Percentiles rank a stretch among this genome's conserved stretches.
These are phyloP conservation scores for Chlamydomonas applanata DNA, from an alignment of 139 green algal genomes.

Conservation along the genomic window DNA sequence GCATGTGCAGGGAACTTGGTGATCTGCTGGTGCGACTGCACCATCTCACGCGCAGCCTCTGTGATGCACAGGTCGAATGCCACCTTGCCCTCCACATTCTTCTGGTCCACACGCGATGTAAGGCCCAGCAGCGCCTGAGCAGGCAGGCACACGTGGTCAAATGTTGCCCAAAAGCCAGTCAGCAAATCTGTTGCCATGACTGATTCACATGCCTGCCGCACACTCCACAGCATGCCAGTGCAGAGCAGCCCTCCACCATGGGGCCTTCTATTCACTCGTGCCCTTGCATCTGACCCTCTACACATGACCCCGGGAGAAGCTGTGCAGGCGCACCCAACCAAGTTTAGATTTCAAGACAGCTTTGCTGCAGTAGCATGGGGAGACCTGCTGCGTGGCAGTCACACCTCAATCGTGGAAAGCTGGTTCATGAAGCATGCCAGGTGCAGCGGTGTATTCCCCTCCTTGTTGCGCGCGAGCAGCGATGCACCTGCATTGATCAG, in stretches of 20 bases:
- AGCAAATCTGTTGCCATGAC: too few relatives aligned
- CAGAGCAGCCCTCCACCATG: too few relatives aligned
- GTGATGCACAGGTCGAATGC: constrained; percentile 39
- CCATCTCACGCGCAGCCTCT: constrained; percentile 34
- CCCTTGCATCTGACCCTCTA: too few relatives aligned
- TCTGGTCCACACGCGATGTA: background rate
- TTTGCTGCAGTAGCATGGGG: too few relatives aligned
- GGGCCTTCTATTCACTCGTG: too few relatives aligned
- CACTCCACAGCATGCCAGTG: constrained; percentile 10
- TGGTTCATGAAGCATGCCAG: constrained; percentile 50
- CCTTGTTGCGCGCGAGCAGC: constrained; percentile 22
- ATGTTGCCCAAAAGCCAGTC: too few relatives aligned
- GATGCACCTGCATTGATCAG: constrained; percentile 23
- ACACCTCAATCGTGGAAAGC: constrained; percentile 24
- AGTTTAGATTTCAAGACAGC: too few relatives aligned
- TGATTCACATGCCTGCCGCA: too few relatives aligned
- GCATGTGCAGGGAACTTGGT: background rate
- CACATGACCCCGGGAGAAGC: too few relatives aligned
- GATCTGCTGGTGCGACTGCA: background rate
- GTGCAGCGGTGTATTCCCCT: constrained; percentile 57
- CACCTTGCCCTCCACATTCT: constrained; percentile 22
- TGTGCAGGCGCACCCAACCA: too few relatives aligned
- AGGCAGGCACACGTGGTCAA: too few relatives aligned
- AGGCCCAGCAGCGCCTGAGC: constrained; percentile 3
- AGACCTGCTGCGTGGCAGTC: background rate